Percentiles rank a stretch among this genome's conserved stretches.
phyloP scores from a whole-genome alignment of 2,329 filamentous ascomycete genomes.

The Domatiomyces catenatus region DNA sequence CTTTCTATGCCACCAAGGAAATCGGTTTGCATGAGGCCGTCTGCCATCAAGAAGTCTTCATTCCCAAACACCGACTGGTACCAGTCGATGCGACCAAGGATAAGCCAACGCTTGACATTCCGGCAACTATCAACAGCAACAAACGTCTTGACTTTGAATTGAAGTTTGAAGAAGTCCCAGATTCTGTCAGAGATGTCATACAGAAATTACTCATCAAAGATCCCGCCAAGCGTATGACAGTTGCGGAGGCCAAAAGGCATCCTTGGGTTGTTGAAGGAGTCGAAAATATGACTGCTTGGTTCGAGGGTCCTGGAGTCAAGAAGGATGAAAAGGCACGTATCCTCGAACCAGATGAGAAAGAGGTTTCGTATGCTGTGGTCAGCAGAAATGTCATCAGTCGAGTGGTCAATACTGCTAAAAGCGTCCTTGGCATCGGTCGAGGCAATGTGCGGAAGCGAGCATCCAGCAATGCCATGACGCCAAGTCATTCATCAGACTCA shows the following conservation, averaged over 20 bases:
- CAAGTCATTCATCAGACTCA: conserved; percentile 39
- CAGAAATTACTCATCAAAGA: conserved; percentile 73
- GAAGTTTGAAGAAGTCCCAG: conserved; percentile 72
- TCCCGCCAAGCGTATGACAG: conserved; percentile 69
- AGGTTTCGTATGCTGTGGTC: conserved; percentile 79
- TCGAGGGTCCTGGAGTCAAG: conserved; percentile 84
- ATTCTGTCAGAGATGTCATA: conserved; percentile 64
- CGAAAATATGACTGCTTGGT: conserved; percentile 59
- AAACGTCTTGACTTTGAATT: conserved; percentile 66
- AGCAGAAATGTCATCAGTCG: conserved; percentile 38
- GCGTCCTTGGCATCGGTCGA: conserved; percentile 24
- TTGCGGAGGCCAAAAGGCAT: conserved; percentile 86
- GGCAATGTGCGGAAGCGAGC: conserved; percentile 31
- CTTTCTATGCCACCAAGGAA: conserved; percentile 71
- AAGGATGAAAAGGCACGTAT: conserved; percentile 67
- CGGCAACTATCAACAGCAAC: conserved; percentile 42
- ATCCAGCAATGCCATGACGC: conserved; percentile 39
- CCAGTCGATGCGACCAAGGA: conserved; percentile 38
- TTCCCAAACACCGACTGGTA: conserved; percentile 66
- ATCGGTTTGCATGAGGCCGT: conserved; percentile 86
- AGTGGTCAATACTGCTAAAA: conserved; percentile 53
- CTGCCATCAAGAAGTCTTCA: conserved; percentile 80
- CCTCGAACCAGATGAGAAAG: conserved; percentile 67
- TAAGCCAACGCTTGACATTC: conserved; percentile 10
- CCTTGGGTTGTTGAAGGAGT: conserved; percentile 77